Conservation (phyloP, 2,329 filamentous ascomycete genomes). For the Coleophoma eucalyptorum region DNA sequence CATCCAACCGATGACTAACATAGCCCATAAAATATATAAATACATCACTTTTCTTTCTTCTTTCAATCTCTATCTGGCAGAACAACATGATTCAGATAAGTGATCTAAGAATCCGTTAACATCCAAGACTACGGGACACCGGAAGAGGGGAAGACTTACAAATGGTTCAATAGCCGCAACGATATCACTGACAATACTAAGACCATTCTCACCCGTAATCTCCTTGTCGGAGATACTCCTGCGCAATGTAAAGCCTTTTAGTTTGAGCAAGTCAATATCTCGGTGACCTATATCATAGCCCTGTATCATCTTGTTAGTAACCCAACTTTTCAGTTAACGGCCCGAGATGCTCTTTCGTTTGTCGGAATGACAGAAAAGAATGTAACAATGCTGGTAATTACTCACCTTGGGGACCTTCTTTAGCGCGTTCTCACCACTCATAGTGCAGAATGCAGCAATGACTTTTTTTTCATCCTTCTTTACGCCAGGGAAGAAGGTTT, state of each 20-base stretch:
- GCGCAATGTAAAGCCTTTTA: slow-evolving; percentile 74
- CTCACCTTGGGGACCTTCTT: slow-evolving; percentile 77
- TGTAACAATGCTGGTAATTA: slow-evolving; percentile 33
- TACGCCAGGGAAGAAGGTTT: slow-evolving; percentile 58
- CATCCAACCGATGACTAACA: no score
- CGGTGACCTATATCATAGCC: slow-evolving; percentile 71
- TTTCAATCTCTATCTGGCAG: slow-evolving; percentile 55
- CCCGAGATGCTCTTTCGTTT: background rate
- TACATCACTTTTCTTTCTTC: background rate
- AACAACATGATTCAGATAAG: slow-evolving; percentile 68
- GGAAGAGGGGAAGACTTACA: slow-evolving; percentile 51
- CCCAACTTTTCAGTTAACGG: background rate
- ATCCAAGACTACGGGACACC: slow-evolving; percentile 1
- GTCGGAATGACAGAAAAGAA: slow-evolving; percentile 8
- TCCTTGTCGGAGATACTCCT: slow-evolving; percentile 63
- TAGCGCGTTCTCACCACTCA: slow-evolving; percentile 71
- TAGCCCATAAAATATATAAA: no score
- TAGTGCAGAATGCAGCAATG: slow-evolving; percentile 64
- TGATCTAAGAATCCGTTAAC: slow-evolving; percentile 44
- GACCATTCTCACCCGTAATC: slow-evolving; percentile 56
- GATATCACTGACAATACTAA: slow-evolving; percentile 61
- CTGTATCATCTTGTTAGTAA: slow-evolving; percentile 35
- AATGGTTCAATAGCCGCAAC: slow-evolving; percentile 71
- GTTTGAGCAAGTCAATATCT: slow-evolving; percentile 76
- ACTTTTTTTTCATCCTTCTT: slow-evolving; percentile 45